A percentile compares a stretch with the other conserved stretches of the same genome.
phyloP scores from a whole-genome alignment of 2,329 filamentous ascomycete genomes.

The Monosporascus sp. region DNA sequence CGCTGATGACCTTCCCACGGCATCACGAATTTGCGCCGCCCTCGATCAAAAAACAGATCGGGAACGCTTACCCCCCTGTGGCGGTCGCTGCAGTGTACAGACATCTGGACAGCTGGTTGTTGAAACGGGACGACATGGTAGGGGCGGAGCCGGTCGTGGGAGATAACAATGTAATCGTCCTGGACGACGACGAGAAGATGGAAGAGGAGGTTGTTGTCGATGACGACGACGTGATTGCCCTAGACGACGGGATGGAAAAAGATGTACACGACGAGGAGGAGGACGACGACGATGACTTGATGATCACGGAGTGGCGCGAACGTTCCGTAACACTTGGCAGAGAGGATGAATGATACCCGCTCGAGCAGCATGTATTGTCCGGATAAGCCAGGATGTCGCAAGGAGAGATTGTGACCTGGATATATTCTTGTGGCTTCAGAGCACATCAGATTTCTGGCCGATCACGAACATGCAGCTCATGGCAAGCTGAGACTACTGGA shows the following conservation, averaged over 20 bases:
- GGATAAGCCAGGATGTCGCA: too few relatives aligned
- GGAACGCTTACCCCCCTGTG: constrained; percentile 68
- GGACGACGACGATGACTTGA: neutral
- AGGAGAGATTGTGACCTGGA: too few relatives aligned
- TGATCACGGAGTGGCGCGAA: neutral
- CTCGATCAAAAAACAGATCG: constrained; percentile 58
- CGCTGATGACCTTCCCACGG: constrained; percentile 62
- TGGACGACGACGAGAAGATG: neutral
- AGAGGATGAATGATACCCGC: too few relatives aligned
- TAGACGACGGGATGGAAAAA: neutral
- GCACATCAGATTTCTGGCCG: too few relatives aligned
- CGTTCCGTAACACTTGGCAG: neutral
- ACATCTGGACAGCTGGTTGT: constrained; percentile 38
- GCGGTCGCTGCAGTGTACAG: constrained; percentile 44
- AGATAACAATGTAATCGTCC: neutral
- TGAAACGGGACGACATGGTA: constrained; percentile 6
- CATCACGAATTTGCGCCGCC: constrained; percentile 50
- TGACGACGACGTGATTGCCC: neutral
- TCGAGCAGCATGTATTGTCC: too few relatives aligned
- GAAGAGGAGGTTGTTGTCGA: neutral
- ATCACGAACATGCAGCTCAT: too few relatives aligned
- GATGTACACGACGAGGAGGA: neutral
- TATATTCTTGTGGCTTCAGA: too few relatives aligned
- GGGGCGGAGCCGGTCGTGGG: neutral
- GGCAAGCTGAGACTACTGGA: too few relatives aligned